phyloP scores from a whole-genome alignment of 331 rosid genomes.

The Prunus yedoensis region DNA sequence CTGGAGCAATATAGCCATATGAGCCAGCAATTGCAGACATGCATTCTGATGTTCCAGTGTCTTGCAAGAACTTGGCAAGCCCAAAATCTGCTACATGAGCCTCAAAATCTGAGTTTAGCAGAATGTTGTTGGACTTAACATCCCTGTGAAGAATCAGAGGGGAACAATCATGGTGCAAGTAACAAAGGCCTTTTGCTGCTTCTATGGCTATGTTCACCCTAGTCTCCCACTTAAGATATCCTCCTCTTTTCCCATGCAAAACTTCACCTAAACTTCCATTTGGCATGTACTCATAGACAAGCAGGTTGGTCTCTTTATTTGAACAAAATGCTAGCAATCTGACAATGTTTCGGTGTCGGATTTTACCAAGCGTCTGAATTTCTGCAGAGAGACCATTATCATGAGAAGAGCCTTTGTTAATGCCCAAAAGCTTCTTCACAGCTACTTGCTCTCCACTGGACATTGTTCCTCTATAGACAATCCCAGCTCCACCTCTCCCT shows the following conservation, averaged over 20 bases:
- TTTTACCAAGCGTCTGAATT: constrained; percentile 67
- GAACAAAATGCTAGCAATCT: constrained; percentile 69
- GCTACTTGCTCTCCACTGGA: constrained; percentile 72
- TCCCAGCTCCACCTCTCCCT: constrained; percentile 87
- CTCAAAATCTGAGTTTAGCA: constrained; percentile 64
- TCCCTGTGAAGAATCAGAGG: constrained; percentile 82
- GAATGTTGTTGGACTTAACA: constrained; percentile 81
- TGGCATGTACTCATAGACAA: constrained; percentile 78
- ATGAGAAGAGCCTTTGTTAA: constrained; percentile 71
- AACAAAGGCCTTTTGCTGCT: constrained; percentile 87
- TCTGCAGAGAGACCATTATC: constrained; percentile 80
- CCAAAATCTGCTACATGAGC: constrained; percentile 95
- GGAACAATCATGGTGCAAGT: constrained; percentile 86
- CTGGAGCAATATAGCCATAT: constrained; percentile 92
- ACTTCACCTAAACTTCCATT: constrained; percentile 82
- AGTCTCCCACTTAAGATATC: constrained; percentile 64
- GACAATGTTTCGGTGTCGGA: constrained; percentile 81
- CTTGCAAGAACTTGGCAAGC: constrained; percentile 82
- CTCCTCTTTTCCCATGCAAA: constrained; percentile 74
- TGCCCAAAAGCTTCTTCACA: constrained; percentile 68
- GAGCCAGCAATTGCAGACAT: constrained; percentile 95
- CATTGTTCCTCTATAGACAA: constrained; percentile 70
- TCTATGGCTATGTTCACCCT: constrained; percentile 74
- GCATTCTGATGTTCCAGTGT: constrained; percentile 73
- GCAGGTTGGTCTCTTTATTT: constrained; percentile 69